Evolutionary conservation across 495 filamentous ascomycete species (phyloP).

Genomic region (Hypoxylon fuscum): DNA sequence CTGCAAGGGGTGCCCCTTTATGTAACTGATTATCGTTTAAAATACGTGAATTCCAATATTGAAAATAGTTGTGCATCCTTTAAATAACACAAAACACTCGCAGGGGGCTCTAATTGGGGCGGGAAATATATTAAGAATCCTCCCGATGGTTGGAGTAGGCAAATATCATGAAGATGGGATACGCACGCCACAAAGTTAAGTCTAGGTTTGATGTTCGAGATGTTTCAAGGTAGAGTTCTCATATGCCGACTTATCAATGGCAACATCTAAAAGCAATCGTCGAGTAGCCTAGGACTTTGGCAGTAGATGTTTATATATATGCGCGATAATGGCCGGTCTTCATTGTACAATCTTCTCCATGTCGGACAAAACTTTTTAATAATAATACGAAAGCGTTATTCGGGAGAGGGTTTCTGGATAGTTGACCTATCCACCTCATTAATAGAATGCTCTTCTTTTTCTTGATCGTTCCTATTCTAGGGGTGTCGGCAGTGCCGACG

Average conservation of each 20-base stretch:
- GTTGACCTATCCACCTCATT: conserved; percentile 15
- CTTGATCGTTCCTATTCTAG: conserved; percentile 1
- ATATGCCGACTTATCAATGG: neutral
- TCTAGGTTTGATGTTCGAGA: conserved; percentile 4
- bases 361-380: conserved; percentile 52
- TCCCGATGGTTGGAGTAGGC: neutral
- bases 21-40: too few species aligned
- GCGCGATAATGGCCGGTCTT: neutral
- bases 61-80: too few species aligned
- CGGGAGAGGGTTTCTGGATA: conserved; percentile 7
- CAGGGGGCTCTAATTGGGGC: neutral
- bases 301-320: neutral
- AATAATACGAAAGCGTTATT: conserved; percentile 32
- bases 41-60: too few species aligned
- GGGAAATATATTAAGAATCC: neutral
- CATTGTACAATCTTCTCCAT: neutral
- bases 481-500: conserved; percentile 35
- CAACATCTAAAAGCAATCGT: neutral
- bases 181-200: neutral
- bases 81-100: conserved; percentile 25
- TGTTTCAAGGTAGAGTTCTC: conserved; percentile 7
- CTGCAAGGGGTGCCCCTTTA: too few species aligned
- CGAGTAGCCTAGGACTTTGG: neutral
- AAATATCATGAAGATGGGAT: conserved; percentile 18
- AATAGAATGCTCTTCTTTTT: conserved; percentile 15